Percentiles rank a stretch among this genome's conserved stretches.
These are phyloP conservation scores for Trifolium dubium DNA, from an alignment of 306 rosid genomes.

Conservation along the genomic window DNA sequence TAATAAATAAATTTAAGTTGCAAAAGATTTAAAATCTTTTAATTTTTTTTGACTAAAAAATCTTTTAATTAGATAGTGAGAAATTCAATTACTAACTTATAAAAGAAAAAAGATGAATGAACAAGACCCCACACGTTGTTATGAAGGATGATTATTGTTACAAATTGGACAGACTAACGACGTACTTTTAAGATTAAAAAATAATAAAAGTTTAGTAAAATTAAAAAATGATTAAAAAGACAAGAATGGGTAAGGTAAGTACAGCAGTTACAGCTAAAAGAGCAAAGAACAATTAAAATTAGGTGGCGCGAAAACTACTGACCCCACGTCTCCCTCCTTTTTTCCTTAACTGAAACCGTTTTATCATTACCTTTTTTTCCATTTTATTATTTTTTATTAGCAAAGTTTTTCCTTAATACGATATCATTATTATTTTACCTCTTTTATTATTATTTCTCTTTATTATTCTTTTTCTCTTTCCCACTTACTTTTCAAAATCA, in stretches of 20 bases:
- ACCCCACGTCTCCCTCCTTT: conserved; percentile 40
- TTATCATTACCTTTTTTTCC: conserved; percentile 25
- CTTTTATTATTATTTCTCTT: conserved; percentile 29
- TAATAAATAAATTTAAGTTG: no score
- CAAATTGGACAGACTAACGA: neutral
- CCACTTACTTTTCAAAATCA: conserved; percentile 35
- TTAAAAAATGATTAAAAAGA: neutral
- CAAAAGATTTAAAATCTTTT: no score
- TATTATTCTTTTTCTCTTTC: conserved; percentile 13
- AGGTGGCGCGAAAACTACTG: conserved; percentile 80
- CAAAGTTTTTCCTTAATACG: conserved; percentile 10
- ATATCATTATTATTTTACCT: conserved; percentile 3
- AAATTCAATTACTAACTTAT: no score
- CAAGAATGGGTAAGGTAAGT: neutral
- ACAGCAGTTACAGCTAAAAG: conserved; percentile 22
- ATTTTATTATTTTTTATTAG: neutral
- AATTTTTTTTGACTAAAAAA: no score
- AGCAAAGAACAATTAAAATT: conserved; percentile 30
- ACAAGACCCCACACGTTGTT: neutral
- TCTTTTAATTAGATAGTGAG: no score
- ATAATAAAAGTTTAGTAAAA: neutral
- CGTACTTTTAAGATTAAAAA: conserved; percentile 17
- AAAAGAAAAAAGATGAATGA: neutral
- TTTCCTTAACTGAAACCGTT: conserved; percentile 63
- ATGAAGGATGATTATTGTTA: neutral